Base-by-base conservation (phyloP, 495 filamentous ascomycete species). In the Podospora comata region DNA sequence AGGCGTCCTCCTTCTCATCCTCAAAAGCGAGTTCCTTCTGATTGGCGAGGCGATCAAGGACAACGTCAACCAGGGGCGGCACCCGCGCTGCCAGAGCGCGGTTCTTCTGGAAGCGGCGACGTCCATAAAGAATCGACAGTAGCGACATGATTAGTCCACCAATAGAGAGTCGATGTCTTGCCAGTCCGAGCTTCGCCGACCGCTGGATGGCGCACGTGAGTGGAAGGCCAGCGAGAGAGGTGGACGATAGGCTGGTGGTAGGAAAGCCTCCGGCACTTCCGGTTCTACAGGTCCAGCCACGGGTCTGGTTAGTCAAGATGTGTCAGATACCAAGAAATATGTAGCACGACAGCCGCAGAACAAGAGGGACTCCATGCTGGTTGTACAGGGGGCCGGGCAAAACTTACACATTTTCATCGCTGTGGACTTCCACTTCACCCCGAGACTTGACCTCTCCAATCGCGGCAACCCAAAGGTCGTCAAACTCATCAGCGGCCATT, bases 91-190 rank as follows among this genome's bases (percentile, higher is more conserved):
- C 85, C 59, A 89, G 84, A n/a, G 84, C 84, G 64, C 88, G 86
- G 72, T 83, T 84, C 62, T 85, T 79, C 16, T 77, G 73, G 75
- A 88, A 82, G 63, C 81, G 80, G 67, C 84, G 78, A 26, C 89
- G 88, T 27, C 79, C 83, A 75, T 92, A 92, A 58, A 83, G 68
- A 13, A 85, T 67, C 16, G 78, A 75, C 23, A 82, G 68, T 28
- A 87, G 44, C n/a, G 83, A 65, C 4, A 89, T 60, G 55, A 86
- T 79, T 79, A 95, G 72, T 84, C 87, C 73, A 84, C 86, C 85
- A 97, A 97, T 86, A 85, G 90, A 83, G 87, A 96, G 83, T 92
- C 95, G 88, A 97, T 98, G 86, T 90, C 90, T 86, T 86, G 91
- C 89, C 92, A 97, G 79, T 85, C 94, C 87, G 88, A 91, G 90